Conservation (phyloP, 2,329 filamentous ascomycete species). For the Westerdykella ornata region DNA sequence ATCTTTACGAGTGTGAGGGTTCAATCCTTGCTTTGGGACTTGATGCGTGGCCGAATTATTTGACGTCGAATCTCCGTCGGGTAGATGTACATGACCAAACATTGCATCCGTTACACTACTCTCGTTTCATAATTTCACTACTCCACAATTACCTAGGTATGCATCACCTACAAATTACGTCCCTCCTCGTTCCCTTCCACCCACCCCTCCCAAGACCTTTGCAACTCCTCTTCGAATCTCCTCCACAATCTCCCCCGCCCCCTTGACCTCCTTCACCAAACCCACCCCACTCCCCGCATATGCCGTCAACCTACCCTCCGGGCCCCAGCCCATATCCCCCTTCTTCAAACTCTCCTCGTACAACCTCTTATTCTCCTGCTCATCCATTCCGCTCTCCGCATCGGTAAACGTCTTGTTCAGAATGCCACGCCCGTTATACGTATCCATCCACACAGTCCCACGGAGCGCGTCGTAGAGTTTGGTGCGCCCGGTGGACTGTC, state of each 20-base stretch:
- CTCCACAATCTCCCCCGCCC: conserved; percentile 48
- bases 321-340: conserved; percentile 49
- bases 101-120: too few relatives aligned
- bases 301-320: conserved; percentile 49
- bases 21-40: neutral
- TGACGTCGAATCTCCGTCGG: too few relatives aligned
- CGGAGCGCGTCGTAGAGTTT: conserved; percentile 49
- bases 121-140: too few relatives aligned
- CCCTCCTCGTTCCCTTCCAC: neutral
- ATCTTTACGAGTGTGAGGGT: too few relatives aligned
- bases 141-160: too few relatives aligned
- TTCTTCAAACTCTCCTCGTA: conserved; percentile 46
- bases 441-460: conserved; percentile 53
- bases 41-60: too few relatives aligned
- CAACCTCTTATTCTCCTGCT: conserved; percentile 41
- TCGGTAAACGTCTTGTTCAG: conserved; percentile 49
- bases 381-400: conserved; percentile 34
- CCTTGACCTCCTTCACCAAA: conserved; percentile 46
- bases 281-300: conserved; percentile 59
- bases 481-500: conserved; percentile 45
- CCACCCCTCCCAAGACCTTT: conserved; percentile 23
- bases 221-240: conserved; percentile 40
- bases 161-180: too few relatives aligned
- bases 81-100: too few relatives aligned
- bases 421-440: conserved; percentile 54